Conservation (phyloP, 1,139 yeast genomes). For the Pichia terricola region DNA sequence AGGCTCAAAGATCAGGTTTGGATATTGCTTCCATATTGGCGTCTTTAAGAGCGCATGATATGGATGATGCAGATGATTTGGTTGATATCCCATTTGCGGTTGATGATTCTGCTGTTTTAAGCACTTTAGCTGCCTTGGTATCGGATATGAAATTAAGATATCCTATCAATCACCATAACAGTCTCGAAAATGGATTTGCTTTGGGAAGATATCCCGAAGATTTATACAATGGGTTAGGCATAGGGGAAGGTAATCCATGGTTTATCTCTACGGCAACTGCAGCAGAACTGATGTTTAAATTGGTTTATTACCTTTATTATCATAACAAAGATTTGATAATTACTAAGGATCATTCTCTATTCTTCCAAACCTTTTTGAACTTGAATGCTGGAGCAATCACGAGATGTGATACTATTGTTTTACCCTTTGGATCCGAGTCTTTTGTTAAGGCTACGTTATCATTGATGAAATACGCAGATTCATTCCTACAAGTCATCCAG, state of each 20-base stretch:
- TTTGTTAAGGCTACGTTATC: conserved; percentile 37
- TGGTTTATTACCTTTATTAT: conserved; percentile 27
- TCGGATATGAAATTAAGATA: conserved; percentile 63
- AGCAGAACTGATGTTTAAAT: conserved; percentile 45
- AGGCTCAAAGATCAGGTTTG: conserved; percentile 50
- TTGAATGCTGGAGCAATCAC: conserved; percentile 9
- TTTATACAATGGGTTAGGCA: conserved; percentile 69
- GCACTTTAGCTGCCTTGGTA: conserved; percentile 49
- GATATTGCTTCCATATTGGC: conserved; percentile 77
- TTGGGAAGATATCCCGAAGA: conserved; percentile 94
- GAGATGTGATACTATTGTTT: conserved; percentile 16
- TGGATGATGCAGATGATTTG: conserved; percentile 24
- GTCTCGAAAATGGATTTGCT: conserved; percentile 49
- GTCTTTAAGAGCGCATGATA: conserved; percentile 52
- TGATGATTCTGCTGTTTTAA: conserved; percentile 43
- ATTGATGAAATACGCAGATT: conserved; percentile 58
- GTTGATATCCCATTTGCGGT: conserved; percentile 48
- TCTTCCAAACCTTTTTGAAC: conserved; percentile 17
- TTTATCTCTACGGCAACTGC: conserved; percentile 80
- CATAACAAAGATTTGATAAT: conserved; percentile 26
- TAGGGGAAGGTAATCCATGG: conserved; percentile 90
- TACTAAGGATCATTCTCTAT: conserved; percentile 21
- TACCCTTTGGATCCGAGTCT: conserved; percentile 38
- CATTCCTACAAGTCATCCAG: conserved; percentile 62
- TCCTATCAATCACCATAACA: conserved; percentile 55